A percentile compares a stretch with the other conserved stretches of the same genome.
phyloP scores from a whole-genome alignment of 495 filamentous ascomycete species.

The Aspergillus bridgeri region DNA sequence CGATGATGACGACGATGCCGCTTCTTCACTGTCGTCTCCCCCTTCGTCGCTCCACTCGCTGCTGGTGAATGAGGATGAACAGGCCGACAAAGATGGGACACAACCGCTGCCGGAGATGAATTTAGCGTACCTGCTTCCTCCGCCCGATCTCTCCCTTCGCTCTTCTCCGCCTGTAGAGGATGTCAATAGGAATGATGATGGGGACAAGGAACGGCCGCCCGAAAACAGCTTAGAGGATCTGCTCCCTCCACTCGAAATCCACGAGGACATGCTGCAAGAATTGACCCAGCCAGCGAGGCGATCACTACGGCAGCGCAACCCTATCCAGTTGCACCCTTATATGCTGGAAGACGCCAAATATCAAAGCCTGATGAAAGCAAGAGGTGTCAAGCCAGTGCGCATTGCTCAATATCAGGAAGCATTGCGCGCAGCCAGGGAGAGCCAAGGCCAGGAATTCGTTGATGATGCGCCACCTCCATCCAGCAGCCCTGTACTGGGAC shows the following conservation, averaged over 20 bases:
- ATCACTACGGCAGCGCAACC: slow-evolving; percentile 63
- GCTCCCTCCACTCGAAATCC: slow-evolving; percentile 26
- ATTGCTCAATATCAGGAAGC: slow-evolving; percentile 30
- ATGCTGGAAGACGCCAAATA: slow-evolving; percentile 66
- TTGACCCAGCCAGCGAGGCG: slow-evolving; percentile 32
- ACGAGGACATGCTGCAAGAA: slow-evolving; percentile 30
- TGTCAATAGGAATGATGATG: not conserved
- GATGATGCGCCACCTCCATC: slow-evolving; percentile 28
- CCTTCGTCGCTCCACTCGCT: slow-evolving; percentile 29
- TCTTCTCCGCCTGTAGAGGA: not conserved
- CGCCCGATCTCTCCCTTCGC: not conserved
- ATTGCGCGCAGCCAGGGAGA: slow-evolving; percentile 41
- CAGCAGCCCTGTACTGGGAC: slow-evolving; percentile 28
- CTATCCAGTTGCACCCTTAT: slow-evolving; percentile 75
- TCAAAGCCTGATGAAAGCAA: slow-evolving; percentile 52
- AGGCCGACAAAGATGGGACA: not conserved
- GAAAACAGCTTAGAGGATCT: slow-evolving; percentile 11
- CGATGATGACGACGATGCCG: slow-evolving; percentile 13
- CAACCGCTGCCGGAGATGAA: not conserved
- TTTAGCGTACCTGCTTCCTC: not conserved
- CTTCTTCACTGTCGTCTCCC: slow-evolving; percentile 45
- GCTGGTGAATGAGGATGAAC: slow-evolving; percentile 3
- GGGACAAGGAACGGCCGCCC: too few relatives aligned
- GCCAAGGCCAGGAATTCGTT: slow-evolving; percentile 42
- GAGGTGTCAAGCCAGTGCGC: slow-evolving; percentile 61